phyloP scores from a whole-genome alignment of 225 moss, liverwort and hornwort genomes.

The Sphagnum contortum region DNA sequence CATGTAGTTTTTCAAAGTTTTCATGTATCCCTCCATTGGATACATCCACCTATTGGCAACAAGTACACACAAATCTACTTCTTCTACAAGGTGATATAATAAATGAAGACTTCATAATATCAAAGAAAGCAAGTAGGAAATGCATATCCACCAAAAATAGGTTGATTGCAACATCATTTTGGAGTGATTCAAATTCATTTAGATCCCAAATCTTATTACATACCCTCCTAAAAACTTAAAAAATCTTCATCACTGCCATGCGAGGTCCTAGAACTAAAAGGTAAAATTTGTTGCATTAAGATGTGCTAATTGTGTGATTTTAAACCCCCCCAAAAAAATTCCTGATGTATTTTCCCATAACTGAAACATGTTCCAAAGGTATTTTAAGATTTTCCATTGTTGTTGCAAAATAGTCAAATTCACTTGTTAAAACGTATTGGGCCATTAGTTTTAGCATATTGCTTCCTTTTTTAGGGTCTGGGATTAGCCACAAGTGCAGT shows the following conservation, averaged over 20 bases:
- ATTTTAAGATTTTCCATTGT: too few relatives aligned
- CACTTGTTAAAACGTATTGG: too few relatives aligned
- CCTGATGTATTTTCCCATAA: too few relatives aligned
- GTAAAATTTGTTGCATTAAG: neutral
- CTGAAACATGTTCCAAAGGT: too few relatives aligned
- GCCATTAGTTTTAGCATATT: too few relatives aligned
- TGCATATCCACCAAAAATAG: neutral
- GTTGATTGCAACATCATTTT: neutral
- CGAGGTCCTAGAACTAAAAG: neutral
- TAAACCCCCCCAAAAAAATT: too few relatives aligned
- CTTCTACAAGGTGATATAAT: neutral
- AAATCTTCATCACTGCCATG: neutral
- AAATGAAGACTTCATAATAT: neutral
- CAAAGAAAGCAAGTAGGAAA: neutral
- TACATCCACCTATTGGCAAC: neutral
- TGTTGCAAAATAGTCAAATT: too few relatives aligned
- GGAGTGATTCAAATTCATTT: neutral
- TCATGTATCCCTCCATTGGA: constrained; percentile 2
- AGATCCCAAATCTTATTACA: neutral
- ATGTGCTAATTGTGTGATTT: too few relatives aligned
- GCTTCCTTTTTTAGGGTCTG: too few relatives aligned
- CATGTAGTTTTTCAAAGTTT: neutral
- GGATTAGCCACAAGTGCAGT: too few relatives aligned
- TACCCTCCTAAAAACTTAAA: neutral
- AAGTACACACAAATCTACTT: neutral